A percentile compares a stretch with the other conserved stretches of the same genome.
These are phyloP conservation scores for Juglanconis oblonga DNA, from an alignment of 2,329 filamentous ascomycete genomes.

Conservation along the genomic window DNA sequence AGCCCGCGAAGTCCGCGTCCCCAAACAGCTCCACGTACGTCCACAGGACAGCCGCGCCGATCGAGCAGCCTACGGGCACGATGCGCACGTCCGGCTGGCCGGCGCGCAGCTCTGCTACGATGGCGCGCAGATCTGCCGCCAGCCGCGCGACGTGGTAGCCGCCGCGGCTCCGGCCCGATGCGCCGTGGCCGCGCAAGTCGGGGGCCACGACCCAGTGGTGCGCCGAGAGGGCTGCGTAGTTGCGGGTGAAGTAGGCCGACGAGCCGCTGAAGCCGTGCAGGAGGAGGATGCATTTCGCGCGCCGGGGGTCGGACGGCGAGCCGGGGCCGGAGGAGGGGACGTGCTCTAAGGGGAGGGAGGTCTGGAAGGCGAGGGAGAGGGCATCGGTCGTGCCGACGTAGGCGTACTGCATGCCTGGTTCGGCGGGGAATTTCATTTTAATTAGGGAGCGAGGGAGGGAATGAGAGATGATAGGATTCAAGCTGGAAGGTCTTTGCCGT, in stretches of 20 bases:
- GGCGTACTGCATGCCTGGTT: conserved; percentile 29
- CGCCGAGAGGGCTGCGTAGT: conserved; percentile 26
- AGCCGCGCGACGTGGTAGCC: conserved; percentile 40
- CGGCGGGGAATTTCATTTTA: conserved; percentile 10
- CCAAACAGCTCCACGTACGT: conserved; percentile 38
- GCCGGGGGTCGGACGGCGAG: conserved; percentile 14
- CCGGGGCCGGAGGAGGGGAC: conserved; percentile 7
- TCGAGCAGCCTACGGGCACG: conserved; percentile 37
- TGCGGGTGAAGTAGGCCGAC: conserved; percentile 36
- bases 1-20: conserved; percentile 28
- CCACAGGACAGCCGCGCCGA: conserved; percentile 39
- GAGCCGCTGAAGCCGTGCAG: conserved; percentile 40
- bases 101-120: conserved; percentile 27
- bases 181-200: conserved; percentile 38
- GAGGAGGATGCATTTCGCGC: conserved; percentile 30
- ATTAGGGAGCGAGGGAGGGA: neutral
- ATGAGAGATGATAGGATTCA: neutral
- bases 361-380: conserved; percentile 33
- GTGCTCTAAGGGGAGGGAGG: conserved; percentile 28
- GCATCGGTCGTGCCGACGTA: conserved; percentile 29
- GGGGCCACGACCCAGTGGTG: conserved; percentile 35
- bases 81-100: conserved; percentile 19
- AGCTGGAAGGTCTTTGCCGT: neutral
- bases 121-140: conserved; percentile 32
- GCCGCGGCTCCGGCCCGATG: conserved; percentile 28